Evolutionary conservation across 108 stramenopile species (phyloP).

Genomic region (Discostella stelligeroides): DNA sequence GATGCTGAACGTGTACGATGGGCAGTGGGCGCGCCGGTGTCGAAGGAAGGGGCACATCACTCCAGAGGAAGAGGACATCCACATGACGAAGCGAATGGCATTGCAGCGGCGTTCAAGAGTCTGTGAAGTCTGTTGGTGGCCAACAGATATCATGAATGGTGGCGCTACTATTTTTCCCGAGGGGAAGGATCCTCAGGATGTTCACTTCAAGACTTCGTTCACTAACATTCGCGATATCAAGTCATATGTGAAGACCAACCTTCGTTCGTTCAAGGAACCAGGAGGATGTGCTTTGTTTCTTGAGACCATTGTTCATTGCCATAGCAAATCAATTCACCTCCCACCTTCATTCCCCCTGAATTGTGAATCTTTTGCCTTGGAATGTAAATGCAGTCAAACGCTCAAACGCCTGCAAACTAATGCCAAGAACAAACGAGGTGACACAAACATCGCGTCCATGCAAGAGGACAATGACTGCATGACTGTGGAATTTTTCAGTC

Average conservation of each 20-base stretch:
- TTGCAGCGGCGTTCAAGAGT: constrained; percentile 49
- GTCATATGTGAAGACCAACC: constrained; percentile 64
- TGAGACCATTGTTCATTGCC: constrained; percentile 75
- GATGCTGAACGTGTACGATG: constrained; percentile 32
- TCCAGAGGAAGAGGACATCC: constrained; percentile 33
- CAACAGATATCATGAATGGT: constrained; percentile 37
- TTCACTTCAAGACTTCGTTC: constrained; percentile 55
- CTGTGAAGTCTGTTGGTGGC: constrained; percentile 77
- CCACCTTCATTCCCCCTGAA: constrained; percentile 3
- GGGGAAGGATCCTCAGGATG: constrained; percentile 42
- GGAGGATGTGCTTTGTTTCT: constrained; percentile 85
- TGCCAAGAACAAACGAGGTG: constrained; percentile 24
- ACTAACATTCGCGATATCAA: constrained; percentile 68
- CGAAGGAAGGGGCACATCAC: constrained; percentile 16
- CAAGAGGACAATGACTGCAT: constrained; percentile 64
- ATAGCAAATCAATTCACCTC: too few relatives aligned
- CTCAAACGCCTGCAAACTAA: constrained; percentile 21
- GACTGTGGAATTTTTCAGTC: constrained; percentile 59
- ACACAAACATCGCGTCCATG: constrained; percentile 32
- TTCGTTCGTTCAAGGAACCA: constrained; percentile 59
- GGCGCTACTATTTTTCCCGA: constrained; percentile 31
- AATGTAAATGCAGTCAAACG: constrained; percentile 38
- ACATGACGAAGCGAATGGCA: constrained; percentile 9
- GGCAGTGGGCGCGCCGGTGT: constrained; percentile 25
- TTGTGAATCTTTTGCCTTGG: constrained; percentile 12